These are phyloP conservation scores for Tolypocladium ovalisporum DNA, from an alignment of 2,329 filamentous ascomycete genomes.

Conservation along the genomic window DNA sequence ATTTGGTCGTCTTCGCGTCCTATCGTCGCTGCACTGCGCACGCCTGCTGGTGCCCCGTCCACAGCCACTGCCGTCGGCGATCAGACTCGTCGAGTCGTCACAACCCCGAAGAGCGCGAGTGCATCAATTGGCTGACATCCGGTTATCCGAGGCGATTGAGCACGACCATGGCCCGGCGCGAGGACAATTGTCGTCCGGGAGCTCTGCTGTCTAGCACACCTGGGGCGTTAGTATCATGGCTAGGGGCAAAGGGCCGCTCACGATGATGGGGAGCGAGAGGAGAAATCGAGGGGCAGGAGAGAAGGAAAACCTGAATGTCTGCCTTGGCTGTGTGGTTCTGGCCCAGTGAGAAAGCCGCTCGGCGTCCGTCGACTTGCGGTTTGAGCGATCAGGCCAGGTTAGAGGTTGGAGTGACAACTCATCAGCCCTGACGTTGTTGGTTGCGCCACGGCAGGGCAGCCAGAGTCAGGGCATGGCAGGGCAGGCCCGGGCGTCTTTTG, in stretches of 20 bases:
- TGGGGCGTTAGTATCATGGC: neutral
- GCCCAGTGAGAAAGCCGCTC: neutral
- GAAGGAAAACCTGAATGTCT: neutral
- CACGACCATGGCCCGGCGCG: neutral
- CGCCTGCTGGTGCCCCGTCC: neutral
- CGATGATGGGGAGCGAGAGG: neutral
- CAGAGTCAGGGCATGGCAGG: neutral
- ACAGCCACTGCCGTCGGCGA: too few relatives aligned
- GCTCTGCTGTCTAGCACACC: neutral
- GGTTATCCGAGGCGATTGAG: neutral
- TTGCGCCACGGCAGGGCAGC: neutral
- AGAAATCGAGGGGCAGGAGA: neutral
- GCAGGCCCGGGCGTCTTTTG: neutral
- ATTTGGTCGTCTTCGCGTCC: neutral
- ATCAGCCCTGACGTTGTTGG: neutral
- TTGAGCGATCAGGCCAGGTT: neutral
- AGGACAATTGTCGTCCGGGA: neutral
- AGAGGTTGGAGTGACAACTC: neutral
- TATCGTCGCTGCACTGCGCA: neutral
- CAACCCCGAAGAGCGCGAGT: neutral
- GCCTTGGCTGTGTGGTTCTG: neutral
- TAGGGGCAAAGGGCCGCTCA: neutral
- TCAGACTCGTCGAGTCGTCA: too few relatives aligned
- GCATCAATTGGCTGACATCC: neutral
- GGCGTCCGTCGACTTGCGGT: neutral